phyloP scores from a whole-genome alignment of 1,139 yeast species.

The Saccharomyces uvarum region DNA sequence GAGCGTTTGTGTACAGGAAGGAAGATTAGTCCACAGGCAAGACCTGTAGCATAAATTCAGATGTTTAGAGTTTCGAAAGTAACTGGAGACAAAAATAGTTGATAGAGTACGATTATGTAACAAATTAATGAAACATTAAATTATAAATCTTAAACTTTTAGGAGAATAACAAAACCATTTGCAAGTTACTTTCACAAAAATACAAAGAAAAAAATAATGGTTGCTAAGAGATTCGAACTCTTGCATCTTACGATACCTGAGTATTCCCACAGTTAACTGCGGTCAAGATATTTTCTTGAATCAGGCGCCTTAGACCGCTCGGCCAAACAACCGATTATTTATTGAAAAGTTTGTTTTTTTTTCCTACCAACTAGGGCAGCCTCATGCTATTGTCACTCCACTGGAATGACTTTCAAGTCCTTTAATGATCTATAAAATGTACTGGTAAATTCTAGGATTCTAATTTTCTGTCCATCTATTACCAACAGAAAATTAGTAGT shows the following conservation, averaged over 20 bases:
- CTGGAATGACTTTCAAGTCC: background rate
- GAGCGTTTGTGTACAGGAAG: too few species aligned
- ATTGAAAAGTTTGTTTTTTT: background rate
- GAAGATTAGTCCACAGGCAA: too few species aligned
- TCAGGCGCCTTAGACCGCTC: constrained; percentile 11
- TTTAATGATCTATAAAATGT: background rate
- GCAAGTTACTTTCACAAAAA: background rate
- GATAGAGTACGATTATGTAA: background rate
- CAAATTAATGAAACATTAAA: too few species aligned
- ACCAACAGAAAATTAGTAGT: too few species aligned
- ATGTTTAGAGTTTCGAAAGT: background rate
- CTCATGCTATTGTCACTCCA: too few species aligned
- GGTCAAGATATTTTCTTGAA: constrained; percentile 5
- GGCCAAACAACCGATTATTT: constrained; percentile 7
- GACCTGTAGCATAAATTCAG: too few species aligned
- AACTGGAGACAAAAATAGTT: too few species aligned
- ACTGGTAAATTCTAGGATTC: too few species aligned
- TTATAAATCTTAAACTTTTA: too few species aligned
- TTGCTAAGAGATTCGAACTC: constrained; percentile 9
- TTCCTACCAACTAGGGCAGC: background rate
- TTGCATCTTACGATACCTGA: constrained; percentile 10
- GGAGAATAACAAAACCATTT: too few species aligned
- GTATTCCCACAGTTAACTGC: constrained; percentile 6
- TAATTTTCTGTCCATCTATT: too few species aligned
- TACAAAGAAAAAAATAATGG: background rate